phyloP scores from a whole-genome alignment of 2,329 filamentous ascomycete species.

The Fusarium metavorans region DNA sequence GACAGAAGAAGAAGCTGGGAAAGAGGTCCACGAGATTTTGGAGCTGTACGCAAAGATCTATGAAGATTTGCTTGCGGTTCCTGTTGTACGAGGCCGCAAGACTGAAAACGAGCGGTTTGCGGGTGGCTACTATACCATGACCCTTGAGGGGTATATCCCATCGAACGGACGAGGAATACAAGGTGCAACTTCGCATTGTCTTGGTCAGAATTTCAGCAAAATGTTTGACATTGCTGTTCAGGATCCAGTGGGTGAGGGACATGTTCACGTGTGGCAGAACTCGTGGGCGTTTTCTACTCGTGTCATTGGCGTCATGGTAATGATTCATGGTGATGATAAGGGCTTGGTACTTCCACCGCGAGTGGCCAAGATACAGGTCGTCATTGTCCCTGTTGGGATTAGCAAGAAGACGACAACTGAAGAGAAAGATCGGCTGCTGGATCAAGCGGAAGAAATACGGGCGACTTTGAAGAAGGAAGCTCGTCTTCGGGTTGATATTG shows the following conservation, averaged over 20 bases:
- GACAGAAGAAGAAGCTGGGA: slow-evolving; percentile 81
- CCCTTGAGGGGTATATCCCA: slow-evolving; percentile 96
- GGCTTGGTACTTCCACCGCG: slow-evolving; percentile 93
- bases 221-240: slow-evolving; percentile 99
- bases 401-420: slow-evolving; percentile 88
- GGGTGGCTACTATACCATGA: slow-evolving; percentile 95
- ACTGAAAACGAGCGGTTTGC: slow-evolving; percentile 99
- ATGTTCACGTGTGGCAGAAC: slow-evolving; percentile 96
- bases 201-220: slow-evolving; percentile 98
- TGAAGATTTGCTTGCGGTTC: slow-evolving; percentile 92
- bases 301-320: slow-evolving; percentile 98
- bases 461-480: slow-evolving; percentile 75
- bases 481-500: slow-evolving; percentile 80
- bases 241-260: slow-evolving; percentile 85
- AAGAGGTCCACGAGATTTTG: slow-evolving; percentile 92
- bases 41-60: slow-evolving; percentile 94
- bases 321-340: slow-evolving; percentile 97
- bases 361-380: slow-evolving; percentile 85
- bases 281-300: slow-evolving; percentile 98
- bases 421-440: slow-evolving; percentile 73
- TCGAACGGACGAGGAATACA: slow-evolving; percentile 96
- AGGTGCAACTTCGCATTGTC: slow-evolving; percentile 91
- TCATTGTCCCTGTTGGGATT: slow-evolving; percentile 92
- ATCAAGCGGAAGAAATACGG: slow-evolving; percentile 79
- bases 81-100: slow-evolving; percentile 93